A percentile compares a stretch with the other conserved stretches of the same genome.
These are phyloP conservation scores for Ambrosia trifida DNA, from an alignment of 129 eudicot genomes.

Conservation along the genomic window DNA sequence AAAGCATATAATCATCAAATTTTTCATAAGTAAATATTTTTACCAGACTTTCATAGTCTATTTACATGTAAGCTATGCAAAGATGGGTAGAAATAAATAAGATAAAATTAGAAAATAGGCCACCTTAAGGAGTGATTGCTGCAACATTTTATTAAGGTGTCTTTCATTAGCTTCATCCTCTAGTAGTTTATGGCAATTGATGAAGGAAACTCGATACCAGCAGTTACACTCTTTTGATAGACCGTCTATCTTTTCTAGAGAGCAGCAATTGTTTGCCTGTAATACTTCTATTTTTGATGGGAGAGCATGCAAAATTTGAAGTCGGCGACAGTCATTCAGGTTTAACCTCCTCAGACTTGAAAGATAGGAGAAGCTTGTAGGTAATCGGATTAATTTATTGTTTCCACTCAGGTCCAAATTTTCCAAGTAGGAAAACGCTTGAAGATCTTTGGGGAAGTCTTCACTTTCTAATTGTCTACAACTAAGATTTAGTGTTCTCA, in stretches of 20 bases:
- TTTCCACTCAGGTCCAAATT: not conserved
- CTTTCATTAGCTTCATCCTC: not conserved
- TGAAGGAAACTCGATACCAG: not conserved
- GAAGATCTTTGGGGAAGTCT: constrained; percentile 1
- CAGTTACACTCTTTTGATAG: not conserved
- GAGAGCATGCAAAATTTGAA: not conserved
- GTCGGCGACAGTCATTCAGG: not conserved
- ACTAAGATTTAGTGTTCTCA: not conserved
- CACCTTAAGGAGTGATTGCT: not conserved
- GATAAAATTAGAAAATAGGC: not conserved
- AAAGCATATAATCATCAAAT: not conserved
- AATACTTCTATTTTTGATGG: not conserved
- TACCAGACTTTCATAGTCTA: too few relatives aligned
- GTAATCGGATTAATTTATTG: not conserved
- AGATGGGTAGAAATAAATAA: not conserved
- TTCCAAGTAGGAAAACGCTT: not conserved
- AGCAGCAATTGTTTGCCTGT: not conserved
- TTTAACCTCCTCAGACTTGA: not conserved
- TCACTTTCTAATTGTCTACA: not conserved
- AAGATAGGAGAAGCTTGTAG: not conserved
- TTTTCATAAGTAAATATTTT: too few relatives aligned
- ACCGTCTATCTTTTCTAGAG: constrained; percentile 12
- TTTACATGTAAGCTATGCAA: too few relatives aligned
- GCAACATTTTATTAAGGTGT: not conserved
- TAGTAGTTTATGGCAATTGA: not conserved